Percentiles rank a stretch among this genome's conserved stretches.
phyloP scores from a whole-genome alignment of 371 early-diverging fungal genomes.

The Rhizomucor miehei region DNA sequence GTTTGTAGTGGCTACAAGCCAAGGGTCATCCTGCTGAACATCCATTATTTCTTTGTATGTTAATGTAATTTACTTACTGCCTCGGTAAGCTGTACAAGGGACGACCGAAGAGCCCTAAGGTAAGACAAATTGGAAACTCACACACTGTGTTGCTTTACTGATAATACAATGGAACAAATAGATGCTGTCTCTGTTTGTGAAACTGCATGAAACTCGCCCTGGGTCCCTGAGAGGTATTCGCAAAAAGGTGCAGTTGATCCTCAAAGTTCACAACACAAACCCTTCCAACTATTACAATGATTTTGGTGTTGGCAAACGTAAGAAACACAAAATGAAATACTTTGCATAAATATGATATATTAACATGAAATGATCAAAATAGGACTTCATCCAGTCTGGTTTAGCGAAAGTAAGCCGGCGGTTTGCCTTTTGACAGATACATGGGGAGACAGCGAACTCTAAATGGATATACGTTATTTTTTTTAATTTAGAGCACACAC shows the following conservation, averaged over 20 bases:
- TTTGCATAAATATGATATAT: not conserved
- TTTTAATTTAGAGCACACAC: constrained; percentile 39
- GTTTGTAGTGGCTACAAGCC: too few relatives aligned
- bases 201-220: constrained; percentile 48
- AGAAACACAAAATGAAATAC: not conserved
- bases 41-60: not conserved
- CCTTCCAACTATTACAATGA: constrained; percentile 44
- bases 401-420: constrained; percentile 34
- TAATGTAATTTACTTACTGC: not conserved
- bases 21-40: not conserved
- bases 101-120: constrained; percentile 7
- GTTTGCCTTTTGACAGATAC: too few relatives aligned
- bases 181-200: constrained; percentile 50
- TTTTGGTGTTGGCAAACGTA: constrained; percentile 37
- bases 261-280: constrained; percentile 50
- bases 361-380: not conserved
- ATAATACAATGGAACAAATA: constrained; percentile 5
- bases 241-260: constrained; percentile 46
- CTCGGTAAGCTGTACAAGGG: constrained; percentile 10
- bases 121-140: too few relatives aligned
- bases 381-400: constrained; percentile 47
- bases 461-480: too few relatives aligned
- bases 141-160: too few relatives aligned
- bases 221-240: constrained; percentile 37
- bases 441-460: too few relatives aligned